Evolutionary conservation across 768 basidiomycete species (phyloP), one percentile per base, ranked within the genome.

Genomic region (Boletus edulis): DNA sequence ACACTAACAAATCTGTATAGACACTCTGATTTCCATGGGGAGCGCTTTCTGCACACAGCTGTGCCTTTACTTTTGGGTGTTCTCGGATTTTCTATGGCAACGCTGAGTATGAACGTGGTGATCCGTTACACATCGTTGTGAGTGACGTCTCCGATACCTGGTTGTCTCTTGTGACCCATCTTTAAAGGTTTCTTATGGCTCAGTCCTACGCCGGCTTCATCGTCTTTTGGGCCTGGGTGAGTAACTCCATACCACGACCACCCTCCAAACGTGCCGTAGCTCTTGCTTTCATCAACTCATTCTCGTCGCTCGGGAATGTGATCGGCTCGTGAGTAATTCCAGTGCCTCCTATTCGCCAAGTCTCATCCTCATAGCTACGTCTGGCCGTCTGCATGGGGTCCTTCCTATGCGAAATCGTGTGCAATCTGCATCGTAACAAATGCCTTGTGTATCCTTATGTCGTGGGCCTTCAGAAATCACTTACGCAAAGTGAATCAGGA

Each of bases 201-300:
- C 83, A 86, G 61, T 82, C 83, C 1, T 89, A 88, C 61, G 76
- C 85, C 1, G 89, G 81, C 5, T 89, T 87, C 70, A 81, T 91
- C 58, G 78, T 80, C 51, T 85, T 88, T 31, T 67, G 73, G 66
- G 72, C 78, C 6, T 80, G 79, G 82, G 73, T 80, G 49, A 77
- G 76, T 48, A 81, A 78, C 57, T 77, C 78, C 15, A 76, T 96
- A 72, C 83, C 91, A 27, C 82, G 83, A n/a, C 85, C 93, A 24
- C 79, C 91, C 5, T 83, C 86, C n/a, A 95, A 94, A 71, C 85
- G 93, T 5, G 89, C 93, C 3, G 87, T 94, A n/a, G 87, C 87
- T 13, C 76, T 96, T 46, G 93, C 91, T 2, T 72, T 90, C 56
- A 82, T 94, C 63, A 93, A 94, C 68, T 82, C 86, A 40, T 83